These are phyloP conservation scores for Nepenthes gracilis DNA, from an alignment of 148 eudicot species.

Conservation along the genomic window DNA sequence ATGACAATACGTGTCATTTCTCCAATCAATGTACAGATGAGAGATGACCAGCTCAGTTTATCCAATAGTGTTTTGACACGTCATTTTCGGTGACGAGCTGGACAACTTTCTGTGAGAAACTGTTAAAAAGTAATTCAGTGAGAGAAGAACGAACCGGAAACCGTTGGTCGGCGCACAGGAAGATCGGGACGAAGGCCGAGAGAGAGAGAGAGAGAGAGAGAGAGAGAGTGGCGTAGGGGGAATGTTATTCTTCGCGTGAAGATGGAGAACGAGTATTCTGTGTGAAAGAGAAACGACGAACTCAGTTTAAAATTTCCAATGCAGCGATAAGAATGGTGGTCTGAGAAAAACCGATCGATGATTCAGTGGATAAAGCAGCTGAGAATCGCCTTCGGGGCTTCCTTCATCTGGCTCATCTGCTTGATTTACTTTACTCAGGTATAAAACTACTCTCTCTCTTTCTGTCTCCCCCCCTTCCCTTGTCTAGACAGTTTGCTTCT, in stretches of 20 bases:
- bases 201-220: too few species aligned
- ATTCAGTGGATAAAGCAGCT: slow-evolving; percentile 53
- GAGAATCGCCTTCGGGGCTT: slow-evolving; percentile 60
- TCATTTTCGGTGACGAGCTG: neutral
- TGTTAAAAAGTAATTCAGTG: too few species aligned
- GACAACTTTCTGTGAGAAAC: neutral
- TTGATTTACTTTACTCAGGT: slow-evolving; percentile 97
- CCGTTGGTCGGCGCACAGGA: too few species aligned
- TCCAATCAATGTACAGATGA: neutral
- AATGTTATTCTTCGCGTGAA: too few species aligned
- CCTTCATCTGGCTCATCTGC: slow-evolving; percentile 90
- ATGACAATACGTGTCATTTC: neutral
- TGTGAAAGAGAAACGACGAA: too few species aligned
- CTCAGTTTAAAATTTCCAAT: neutral
- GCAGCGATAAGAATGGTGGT: neutral
- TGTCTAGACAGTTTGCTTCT: too few species aligned
- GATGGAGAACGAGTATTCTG: too few species aligned
- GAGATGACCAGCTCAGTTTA: neutral
- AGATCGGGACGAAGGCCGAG: too few species aligned
- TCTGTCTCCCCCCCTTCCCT: neutral
- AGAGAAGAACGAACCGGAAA: too few species aligned
- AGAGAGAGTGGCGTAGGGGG: too few species aligned
- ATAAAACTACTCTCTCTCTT: neutral
- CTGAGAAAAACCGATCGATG: slow-evolving; percentile 20
- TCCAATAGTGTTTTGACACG: slow-evolving; percentile 1